Evolutionary conservation across 164 flowering plant species (phyloP), one percentile per base, ranked within the genome.

Genomic region (Paratinospora sagittata): DNA sequence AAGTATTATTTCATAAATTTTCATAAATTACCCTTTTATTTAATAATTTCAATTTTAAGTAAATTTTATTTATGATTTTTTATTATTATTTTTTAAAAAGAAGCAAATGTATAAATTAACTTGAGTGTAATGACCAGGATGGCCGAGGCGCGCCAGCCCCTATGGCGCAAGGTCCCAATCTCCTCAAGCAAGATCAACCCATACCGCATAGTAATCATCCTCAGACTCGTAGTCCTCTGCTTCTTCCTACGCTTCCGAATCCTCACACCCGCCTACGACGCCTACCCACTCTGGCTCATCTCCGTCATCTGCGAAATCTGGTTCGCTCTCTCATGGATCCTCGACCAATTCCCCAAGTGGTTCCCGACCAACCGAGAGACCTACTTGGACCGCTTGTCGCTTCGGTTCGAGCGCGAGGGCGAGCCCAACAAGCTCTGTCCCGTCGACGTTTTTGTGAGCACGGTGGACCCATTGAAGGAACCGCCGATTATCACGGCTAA

Each of bases 331-430:
- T 94, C 98, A 1, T 94, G 98, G 98, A 89, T 94, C 4, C 97
- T 92, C 26, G 98, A 94, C 71, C 98, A 94, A 79, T 90, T 94
- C 78, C 98, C 98, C 63, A 94, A 92, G 66, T 94, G 98, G 98
- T 68, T 70, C 70, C 98, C 97, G 33, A 90, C 89, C 68, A 86
- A 81, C 74, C 86, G 98, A 0, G 89, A 94, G 72, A 94, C 97
- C 7, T 90, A 94, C 79, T 82, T 94, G 1, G 98, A 94, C 73
- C 93, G 97, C 61, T 83, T 94, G 5, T 77, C 98, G 5, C n/a
- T 89, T 47, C 79, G 97, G 65, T 94, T 89, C 69, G 97, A 94
- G 80, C 91, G 90, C 6, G 90, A 86, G 36, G 97, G 97, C 4
- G 83, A 79, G 65, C 85, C 85, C 6, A 74, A 78, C 70, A 71